Conservation (phyloP, 2,329 filamentous ascomycete genomes). For the Trichoderma citrinoviride region DNA sequence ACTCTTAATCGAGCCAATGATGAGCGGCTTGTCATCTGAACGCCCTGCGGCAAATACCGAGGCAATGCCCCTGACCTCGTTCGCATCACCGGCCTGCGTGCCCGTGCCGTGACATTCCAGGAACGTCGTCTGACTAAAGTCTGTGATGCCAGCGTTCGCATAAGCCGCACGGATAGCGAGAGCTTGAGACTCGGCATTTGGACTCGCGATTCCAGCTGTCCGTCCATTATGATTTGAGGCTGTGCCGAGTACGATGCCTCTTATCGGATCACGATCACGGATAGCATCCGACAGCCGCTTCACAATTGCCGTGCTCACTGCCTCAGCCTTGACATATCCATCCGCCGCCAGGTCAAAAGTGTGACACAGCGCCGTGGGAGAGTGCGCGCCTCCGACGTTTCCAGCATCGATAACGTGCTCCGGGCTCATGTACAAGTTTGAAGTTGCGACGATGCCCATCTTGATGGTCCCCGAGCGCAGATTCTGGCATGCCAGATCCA, state of each 20-base stretch:
- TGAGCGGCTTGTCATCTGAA: too few relatives aligned
- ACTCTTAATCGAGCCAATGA: constrained; percentile 17
- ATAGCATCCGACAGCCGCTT: constrained; percentile 30
- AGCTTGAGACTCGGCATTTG: neutral
- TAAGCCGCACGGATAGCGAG: neutral
- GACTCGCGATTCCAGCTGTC: neutral
- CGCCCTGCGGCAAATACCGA: neutral
- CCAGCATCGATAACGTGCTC: neutral
- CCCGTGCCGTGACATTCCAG: constrained; percentile 51
- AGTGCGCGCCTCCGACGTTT: neutral
- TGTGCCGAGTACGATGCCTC: constrained; percentile 26
- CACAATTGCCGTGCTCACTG: constrained; percentile 31
- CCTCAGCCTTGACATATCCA: constrained; percentile 37
- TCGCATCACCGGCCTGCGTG: constrained; percentile 50
- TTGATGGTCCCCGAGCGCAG: too few relatives aligned
- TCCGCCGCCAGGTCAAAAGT: constrained; percentile 36
- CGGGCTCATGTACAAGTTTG: neutral
- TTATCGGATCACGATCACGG: constrained; percentile 17
- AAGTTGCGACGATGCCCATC: too few relatives aligned
- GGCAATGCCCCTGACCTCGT: constrained; percentile 31
- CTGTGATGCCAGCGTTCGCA: neutral
- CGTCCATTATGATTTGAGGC: constrained; percentile 14
- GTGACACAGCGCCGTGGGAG: constrained; percentile 27
- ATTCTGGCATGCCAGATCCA: constrained; percentile 27
- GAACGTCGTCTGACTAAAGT: constrained; percentile 27